phyloP scores from a whole-genome alignment of 2,329 filamentous ascomycete species.

The Phyllachora maydis region DNA sequence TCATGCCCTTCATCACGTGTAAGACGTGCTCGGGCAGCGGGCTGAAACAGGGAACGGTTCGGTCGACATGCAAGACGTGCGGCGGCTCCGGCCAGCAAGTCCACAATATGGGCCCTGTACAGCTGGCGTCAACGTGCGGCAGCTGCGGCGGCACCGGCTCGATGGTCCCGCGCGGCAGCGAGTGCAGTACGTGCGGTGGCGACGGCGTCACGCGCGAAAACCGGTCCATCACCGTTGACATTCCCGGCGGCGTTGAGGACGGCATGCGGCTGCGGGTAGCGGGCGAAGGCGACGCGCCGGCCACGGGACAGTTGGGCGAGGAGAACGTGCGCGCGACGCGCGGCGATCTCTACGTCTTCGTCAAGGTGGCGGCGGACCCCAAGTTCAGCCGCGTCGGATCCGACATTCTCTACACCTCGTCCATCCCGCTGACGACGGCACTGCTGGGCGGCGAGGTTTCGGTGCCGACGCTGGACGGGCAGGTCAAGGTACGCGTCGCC shows the following conservation, averaged over 20 bases:
- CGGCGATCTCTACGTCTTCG: conserved; percentile 81
- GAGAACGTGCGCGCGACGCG: conserved; percentile 43
- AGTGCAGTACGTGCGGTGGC: conserved; percentile 63
- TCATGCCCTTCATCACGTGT: conserved; percentile 66
- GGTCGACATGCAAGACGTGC: conserved; percentile 56
- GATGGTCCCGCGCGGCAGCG: conserved; percentile 55
- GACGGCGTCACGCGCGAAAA: conserved; percentile 69
- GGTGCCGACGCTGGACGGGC: conserved; percentile 75
- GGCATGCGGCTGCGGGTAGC: conserved; percentile 78
- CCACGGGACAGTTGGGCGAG: conserved; percentile 48
- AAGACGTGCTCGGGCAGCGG: conserved; percentile 69
- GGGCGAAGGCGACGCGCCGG: conserved; percentile 71
- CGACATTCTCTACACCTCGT: conserved; percentile 82
- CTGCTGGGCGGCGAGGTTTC: conserved; percentile 76
- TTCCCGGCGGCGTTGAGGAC: conserved; percentile 88
- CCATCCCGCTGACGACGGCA: conserved; percentile 81
- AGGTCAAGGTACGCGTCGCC: conserved; percentile 75
- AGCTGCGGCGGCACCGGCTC: conserved; percentile 63
- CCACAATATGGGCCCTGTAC: conserved; percentile 84
- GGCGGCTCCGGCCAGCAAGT: conserved; percentile 73
- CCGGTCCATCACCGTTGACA: conserved; percentile 73
- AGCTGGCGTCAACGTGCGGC: conserved; percentile 80
- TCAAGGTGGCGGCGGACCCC: conserved; percentile 72
- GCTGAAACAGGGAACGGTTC: conserved; percentile 59
- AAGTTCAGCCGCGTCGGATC: conserved; percentile 77